A percentile compares a stretch with the other conserved stretches of the same genome.
phyloP scores from a whole-genome alignment of 306 rosid genomes.

The Gastrolobium villosum region DNA sequence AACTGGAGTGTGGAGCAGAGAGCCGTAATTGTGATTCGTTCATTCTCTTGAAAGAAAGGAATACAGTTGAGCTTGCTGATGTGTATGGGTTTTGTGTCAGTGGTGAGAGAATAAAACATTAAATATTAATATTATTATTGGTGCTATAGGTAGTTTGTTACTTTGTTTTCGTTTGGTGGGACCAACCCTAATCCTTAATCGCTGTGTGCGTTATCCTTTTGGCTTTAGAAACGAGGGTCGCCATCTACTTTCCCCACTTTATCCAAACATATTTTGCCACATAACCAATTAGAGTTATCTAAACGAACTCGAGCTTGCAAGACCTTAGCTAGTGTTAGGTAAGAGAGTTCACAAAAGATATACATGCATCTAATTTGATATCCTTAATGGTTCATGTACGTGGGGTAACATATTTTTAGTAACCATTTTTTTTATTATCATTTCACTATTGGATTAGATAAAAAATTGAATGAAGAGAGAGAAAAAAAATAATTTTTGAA shows the following conservation, averaged over 20 bases:
- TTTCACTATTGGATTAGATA: no score
- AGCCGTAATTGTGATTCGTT: slow-evolving; percentile 31
- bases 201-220: slow-evolving; percentile 3
- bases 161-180: background rate
- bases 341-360: no score
- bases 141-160: background rate
- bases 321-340: no score
- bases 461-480: no score
- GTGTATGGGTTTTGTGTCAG: slow-evolving; percentile 25
- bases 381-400: no score
- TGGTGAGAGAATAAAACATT: background rate
- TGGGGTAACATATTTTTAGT: no score
- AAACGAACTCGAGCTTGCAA: no score
- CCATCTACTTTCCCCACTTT: background rate
- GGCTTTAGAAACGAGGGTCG: background rate
- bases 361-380: no score
- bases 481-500: no score
- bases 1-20: slow-evolving; percentile 6
- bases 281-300: background rate
- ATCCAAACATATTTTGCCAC: slow-evolving; percentile 34
- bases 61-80: background rate
- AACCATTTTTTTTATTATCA: no score
- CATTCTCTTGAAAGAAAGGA: slow-evolving; percentile 1
- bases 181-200: background rate
- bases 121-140: background rate